A percentile compares a stretch with the other conserved stretches of the same genome.
Conservation (phyloP, 768 basidiomycete species). For the Xanthoconium purpureum region DNA sequence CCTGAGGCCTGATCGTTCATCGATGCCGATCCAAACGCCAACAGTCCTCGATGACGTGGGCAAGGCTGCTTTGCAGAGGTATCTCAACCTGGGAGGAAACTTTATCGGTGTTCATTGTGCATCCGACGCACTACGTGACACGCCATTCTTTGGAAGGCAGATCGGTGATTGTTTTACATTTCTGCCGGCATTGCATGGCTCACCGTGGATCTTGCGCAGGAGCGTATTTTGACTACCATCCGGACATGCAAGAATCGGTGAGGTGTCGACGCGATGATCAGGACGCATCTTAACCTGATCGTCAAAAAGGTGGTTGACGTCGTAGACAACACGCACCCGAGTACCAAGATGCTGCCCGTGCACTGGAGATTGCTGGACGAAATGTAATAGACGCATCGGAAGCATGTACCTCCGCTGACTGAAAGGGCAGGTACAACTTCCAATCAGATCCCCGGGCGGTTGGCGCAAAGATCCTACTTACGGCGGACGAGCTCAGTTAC, state of each 20-base stretch:
- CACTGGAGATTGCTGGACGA: constrained; percentile 57
- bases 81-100: constrained; percentile 65
- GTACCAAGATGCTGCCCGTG: constrained; percentile 51
- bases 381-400: constrained; percentile 41
- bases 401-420: constrained; percentile 7
- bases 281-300: not conserved
- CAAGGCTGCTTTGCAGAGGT: constrained; percentile 59
- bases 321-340: constrained; percentile 56
- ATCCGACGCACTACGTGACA: constrained; percentile 56
- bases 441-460: constrained; percentile 63
- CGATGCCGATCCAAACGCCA: not conserved
- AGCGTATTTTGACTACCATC: constrained; percentile 71
- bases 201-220: constrained; percentile 32
- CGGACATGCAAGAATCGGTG: constrained; percentile 62
- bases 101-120: constrained; percentile 70
- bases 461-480: constrained; percentile 60
- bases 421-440: constrained; percentile 59
- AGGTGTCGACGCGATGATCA: constrained; percentile 15
- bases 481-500: constrained; percentile 66
- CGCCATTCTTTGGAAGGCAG: constrained; percentile 54
- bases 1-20: not conserved
- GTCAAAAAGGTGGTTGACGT: constrained; percentile 53
- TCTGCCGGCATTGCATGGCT: not conserved
- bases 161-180: constrained; percentile 39
- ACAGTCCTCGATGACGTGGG: constrained; percentile 56